Base-by-base conservation (phyloP, 2,329 filamentous ascomycete species). In the Decorospora gaudefroyi region DNA sequence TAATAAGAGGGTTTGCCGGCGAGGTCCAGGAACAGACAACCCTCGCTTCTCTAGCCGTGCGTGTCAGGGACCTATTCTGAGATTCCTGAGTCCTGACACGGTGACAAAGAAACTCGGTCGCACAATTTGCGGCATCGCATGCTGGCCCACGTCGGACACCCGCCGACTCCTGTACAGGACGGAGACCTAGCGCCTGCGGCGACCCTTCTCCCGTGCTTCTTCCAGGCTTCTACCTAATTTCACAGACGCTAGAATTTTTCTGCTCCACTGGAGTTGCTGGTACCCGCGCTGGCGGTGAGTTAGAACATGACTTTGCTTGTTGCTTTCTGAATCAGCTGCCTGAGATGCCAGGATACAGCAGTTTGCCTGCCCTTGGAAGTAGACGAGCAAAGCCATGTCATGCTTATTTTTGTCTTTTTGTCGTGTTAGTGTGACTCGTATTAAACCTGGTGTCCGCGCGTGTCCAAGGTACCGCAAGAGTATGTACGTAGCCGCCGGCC, bases 161-260 rank as follows among this genome's bases (percentile, higher is more conserved):
- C 44, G 41, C 41, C 28, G 45, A 52, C 44, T 44, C 46, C 48
- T 48, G 32, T 37, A 25, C 53, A 47, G 46, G 47, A 59, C 42
- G 51, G 50, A 49, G 51, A 64, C 63, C 59, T 61, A 53, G 62
- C 57, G 53, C 51, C 36, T 45, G 37, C 54, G 51, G 52, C 53
- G 55, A 34, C 53, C n/a, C 64, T 70, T 69, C 68, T 69, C 59
- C 67, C 67, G 67, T 59, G 53, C 64, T 70, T 70, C 67, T 64
- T 57, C 56, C 53, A 63, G 49, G 43, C 64, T 70, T 69, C 68
- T 55, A 69, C 64, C 50, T 42, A 59, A 61, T 61, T 57, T 65
- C 51, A 51, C 47, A 36, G 17, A 43, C 55, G 59, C 57, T 53
- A 53, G 53, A 50, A 59, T 52, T 57, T 55, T 48, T 46, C 36